Percentiles rank a stretch among this genome's conserved stretches.
Conservation (phyloP, 805 yeast species). For the Wickerhamiella galacta region DNA sequence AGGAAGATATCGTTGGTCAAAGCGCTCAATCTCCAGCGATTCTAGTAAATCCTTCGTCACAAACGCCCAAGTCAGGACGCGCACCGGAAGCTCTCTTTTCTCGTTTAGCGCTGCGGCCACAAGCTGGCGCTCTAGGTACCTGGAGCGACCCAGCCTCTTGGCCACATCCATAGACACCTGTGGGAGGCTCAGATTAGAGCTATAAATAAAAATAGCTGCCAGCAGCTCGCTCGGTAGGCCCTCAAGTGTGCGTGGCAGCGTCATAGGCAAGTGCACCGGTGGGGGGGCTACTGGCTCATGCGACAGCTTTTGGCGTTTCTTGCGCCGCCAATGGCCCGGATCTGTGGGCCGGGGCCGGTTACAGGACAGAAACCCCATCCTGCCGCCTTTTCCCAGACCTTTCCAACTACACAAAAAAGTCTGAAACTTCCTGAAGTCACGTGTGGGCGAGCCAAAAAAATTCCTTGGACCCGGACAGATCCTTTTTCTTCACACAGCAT, state of each 20-base stretch:
- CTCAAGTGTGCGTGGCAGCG: too few relatives aligned
- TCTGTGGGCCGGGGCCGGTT: constrained; percentile 1
- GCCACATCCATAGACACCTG: constrained; percentile 22
- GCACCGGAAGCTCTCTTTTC: constrained; percentile 9
- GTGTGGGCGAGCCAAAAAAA: too few relatives aligned
- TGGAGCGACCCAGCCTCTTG: constrained; percentile 16
- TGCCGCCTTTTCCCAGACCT: not conserved
- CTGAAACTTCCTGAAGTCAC: too few relatives aligned
- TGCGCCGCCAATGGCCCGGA: not conserved
- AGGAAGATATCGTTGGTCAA: constrained; percentile 73
- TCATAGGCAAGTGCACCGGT: too few relatives aligned
- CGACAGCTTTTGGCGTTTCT: not conserved
- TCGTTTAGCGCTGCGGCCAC: constrained; percentile 9
- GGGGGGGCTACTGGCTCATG: too few relatives aligned
- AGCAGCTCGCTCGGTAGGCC: constrained; percentile 30
- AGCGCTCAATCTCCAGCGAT: constrained; percentile 51
- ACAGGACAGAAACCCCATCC: constrained; percentile 9
- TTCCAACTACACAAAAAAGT: not conserved
- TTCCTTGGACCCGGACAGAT: too few relatives aligned
- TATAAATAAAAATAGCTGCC: constrained; percentile 24
- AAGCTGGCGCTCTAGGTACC: constrained; percentile 13
- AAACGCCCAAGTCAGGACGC: constrained; percentile 14
- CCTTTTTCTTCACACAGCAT: constrained; percentile 5
- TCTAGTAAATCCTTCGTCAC: constrained; percentile 16
- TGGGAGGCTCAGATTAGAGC: constrained; percentile 26